Conservation (phyloP, 805 yeast species). For the Candida coleopterorum region DNA sequence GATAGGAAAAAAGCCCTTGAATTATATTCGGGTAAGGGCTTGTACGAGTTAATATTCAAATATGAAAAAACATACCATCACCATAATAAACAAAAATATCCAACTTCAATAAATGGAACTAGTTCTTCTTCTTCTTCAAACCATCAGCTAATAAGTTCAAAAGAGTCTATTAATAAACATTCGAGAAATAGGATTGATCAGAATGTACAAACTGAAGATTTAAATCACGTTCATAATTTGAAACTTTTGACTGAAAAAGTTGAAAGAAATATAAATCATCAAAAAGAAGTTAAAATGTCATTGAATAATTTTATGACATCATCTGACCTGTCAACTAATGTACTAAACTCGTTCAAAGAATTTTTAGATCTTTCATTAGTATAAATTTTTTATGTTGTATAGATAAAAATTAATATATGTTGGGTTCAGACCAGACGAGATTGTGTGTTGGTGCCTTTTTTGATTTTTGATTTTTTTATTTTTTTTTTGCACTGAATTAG, state of each 20-base stretch:
- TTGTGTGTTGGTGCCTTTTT: background rate
- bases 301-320: background rate
- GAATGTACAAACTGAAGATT: conserved; percentile 2
- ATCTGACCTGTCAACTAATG: background rate
- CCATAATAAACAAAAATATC: conserved; percentile 1
- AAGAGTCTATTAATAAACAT: background rate
- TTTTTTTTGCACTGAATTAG: no score
- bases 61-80: conserved; percentile 5
- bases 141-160: background rate
- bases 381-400: background rate
- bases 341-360: conserved; percentile 2
- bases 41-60: conserved; percentile 5
- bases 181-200: background rate
- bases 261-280: background rate
- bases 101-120: no score
- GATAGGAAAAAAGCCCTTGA: background rate
- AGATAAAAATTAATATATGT: background rate
- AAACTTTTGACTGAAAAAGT: background rate
- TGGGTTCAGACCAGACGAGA: background rate
- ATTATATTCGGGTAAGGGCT: conserved; percentile 5
- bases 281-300: background rate
- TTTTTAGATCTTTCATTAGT: conserved; percentile 3
- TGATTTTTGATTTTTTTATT: background rate
- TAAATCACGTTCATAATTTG: background rate
- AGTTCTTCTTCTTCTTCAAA: no score